Base-by-base conservation (phyloP, 2,329 filamentous ascomycete genomes). In the Apiospora aurea region DNA sequence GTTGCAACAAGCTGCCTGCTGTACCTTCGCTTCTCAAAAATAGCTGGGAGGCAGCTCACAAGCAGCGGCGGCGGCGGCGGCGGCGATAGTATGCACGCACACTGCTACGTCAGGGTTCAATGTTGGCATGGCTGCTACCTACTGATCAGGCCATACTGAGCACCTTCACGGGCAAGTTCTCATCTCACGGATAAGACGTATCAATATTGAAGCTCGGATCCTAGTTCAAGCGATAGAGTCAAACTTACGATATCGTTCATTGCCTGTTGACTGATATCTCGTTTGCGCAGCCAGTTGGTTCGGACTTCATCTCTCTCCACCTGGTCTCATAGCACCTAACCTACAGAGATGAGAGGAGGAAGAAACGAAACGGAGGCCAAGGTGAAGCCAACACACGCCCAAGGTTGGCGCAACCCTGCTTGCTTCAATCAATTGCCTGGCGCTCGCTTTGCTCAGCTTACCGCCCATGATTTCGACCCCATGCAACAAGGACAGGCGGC, bases 401-500 rank as follows among this genome's bases (percentile, higher is more conserved):
- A 34, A 46, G 26, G 21, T 21, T 68, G 66, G 66, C 64, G 46
- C n/a, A 67, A 34, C 11, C 41, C 26, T 34, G 26, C 26, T 29
- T 29, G 26, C 26, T 29, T 29, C 26, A 29, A 2, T 29, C 26
- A 29, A 29, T 29, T 29, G 26, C 26, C 26, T 29, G 26, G 26
- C 26, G 26, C 26, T 29, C n/a, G 21, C 18, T 41, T 76, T 78
- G 68, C 70, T 71, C 69, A 71, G 74, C 78, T 87, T 86, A 81
- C 85, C 85, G 85, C 85, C 84, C 80, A 77, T 75, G 79, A 73
- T 75, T 75, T 79, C 74, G 75, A 64, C 57, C 76, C 75, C 76
- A 78, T 85, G 83, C 81, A 83, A 76, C 77, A 80, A 80, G 80
- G 80, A 80, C 80, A 75, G 74, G 69, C 74, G 77, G 79, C 78